Base-by-base conservation (phyloP, 805 yeast species). In the Candida gorgasii region DNA sequence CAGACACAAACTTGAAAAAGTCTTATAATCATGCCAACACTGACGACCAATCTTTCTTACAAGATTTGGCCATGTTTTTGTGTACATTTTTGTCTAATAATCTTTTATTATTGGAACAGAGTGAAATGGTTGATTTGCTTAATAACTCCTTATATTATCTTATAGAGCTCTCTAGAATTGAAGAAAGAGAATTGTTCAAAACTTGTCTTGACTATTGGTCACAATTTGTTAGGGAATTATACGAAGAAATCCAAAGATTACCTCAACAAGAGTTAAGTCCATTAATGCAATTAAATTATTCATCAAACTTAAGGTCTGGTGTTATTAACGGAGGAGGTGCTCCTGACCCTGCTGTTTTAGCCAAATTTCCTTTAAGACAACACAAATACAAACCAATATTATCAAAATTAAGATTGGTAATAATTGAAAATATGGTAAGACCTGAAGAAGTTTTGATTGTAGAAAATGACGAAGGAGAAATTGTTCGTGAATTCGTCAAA, bases 381-480 rank as follows among this genome's bases (percentile, higher is more conserved):
- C 95, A 92, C 65, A 79, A 78, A 40, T 93, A 93, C 60, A 72
- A 80, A n/a, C 78, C 78, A 18, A 73, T 93, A 32, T 76, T 93
- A 53, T 83, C 97, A 3, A 82, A 82, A 58, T 75, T 93, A 56
- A 81, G 99, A 66, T 72, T 85, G 47, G 96, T 95, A n/a, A 84
- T 93, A 59, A 93, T 93, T 57, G 98, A 90, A 66, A 86, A 86
- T 57, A 93, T 93, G 99, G 99, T 88, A 1, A 82, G 96, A 63
- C 99, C 99, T 3, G 99, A 93, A 65, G 99, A 93, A 69, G 99
- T 93, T 42, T 75, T 93, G 44, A 80, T 93, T 69, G 97, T 90
- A 39, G 98, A 93, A 65, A 92, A 92, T 62, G 99, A 93, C 66
- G 99, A 93, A 69, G 99, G 99, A 54, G 99, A 93, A 69, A 92